Conservation (phyloP, 768 basidiomycete species). For the Lyophyllum atratum region DNA sequence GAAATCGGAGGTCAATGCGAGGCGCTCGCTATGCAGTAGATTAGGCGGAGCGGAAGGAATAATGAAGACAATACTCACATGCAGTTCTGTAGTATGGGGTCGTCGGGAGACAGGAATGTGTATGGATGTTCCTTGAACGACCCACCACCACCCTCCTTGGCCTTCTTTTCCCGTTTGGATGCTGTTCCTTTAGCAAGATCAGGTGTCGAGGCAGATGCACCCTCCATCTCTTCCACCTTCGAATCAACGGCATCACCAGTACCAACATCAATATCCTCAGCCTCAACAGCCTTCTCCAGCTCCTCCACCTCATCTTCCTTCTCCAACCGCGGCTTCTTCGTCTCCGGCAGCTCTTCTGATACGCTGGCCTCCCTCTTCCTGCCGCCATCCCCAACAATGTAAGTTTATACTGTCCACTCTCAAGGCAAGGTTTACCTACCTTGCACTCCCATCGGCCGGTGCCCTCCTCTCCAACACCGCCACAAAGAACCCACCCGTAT, state of each 20-base stretch:
- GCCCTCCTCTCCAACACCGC: conserved; percentile 71
- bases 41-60: not conserved
- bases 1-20: conserved; percentile 71
- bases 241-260: not conserved
- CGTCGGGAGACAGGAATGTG: conserved; percentile 71
- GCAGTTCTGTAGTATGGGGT: conserved; percentile 71
- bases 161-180: conserved; percentile 19
- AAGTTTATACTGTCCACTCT: not conserved
- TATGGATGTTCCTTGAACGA: conserved; percentile 91
- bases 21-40: conserved; percentile 53
- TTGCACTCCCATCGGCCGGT: conserved; percentile 6
- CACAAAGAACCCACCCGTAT: conserved; percentile 98
- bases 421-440: conserved; percentile 12
- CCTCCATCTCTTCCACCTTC: not conserved
- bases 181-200: conserved; percentile 3
- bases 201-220: not conserved
- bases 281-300: conserved; percentile 16
- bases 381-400: conserved; percentile 16
- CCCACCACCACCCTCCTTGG: conserved; percentile 27
- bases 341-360: conserved; percentile 39
- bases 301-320: conserved; percentile 15
- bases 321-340: conserved; percentile 52
- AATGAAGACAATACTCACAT: conserved; percentile 50
- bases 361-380: conserved; percentile 58
- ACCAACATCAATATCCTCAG: conserved; percentile 18